A percentile compares a stretch with the other conserved stretches of the same genome.
phyloP scores from a whole-genome alignment of 441 rosid species.

The Erodium trifolium region DNA sequence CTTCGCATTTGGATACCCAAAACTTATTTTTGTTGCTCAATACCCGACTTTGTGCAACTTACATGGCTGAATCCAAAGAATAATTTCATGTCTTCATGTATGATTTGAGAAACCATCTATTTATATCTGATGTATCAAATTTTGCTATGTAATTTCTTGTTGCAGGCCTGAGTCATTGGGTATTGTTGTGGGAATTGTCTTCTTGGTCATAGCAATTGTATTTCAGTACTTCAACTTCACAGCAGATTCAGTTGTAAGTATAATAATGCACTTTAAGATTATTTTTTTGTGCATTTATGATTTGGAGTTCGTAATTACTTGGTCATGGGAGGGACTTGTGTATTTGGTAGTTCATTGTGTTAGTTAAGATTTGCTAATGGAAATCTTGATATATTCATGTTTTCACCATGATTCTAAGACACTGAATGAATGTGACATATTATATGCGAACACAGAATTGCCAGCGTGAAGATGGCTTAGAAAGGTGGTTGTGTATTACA shows the following conservation, averaged over 20 bases:
- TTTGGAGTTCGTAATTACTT: background rate
- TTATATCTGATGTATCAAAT: background rate
- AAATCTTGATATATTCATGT: background rate
- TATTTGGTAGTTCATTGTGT: too few species aligned
- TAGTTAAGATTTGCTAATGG: too few species aligned
- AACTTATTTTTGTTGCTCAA: too few species aligned
- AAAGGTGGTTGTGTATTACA: too few species aligned
- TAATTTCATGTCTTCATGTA: too few species aligned
- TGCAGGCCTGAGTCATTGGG: conserved; percentile 95
- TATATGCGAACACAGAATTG: background rate
- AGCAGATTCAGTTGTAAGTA: conserved; percentile 74
- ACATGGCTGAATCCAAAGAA: too few species aligned
- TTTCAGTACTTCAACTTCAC: conserved; percentile 90
- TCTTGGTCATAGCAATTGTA: conserved; percentile 64
- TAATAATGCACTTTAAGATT: background rate
- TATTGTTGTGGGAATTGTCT: conserved; percentile 77
- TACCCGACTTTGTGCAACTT: too few species aligned
- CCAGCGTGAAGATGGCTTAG: too few species aligned
- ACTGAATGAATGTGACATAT: background rate
- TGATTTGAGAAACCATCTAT: too few species aligned
- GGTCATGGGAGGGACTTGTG: too few species aligned
- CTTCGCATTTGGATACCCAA: too few species aligned
- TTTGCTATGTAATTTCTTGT: conserved; percentile 13
- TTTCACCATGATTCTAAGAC: background rate
- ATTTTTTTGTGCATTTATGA: background rate